Base-by-base conservation (phyloP, 73 alveolate species). In the Symbiodinium pilosum region DNA sequence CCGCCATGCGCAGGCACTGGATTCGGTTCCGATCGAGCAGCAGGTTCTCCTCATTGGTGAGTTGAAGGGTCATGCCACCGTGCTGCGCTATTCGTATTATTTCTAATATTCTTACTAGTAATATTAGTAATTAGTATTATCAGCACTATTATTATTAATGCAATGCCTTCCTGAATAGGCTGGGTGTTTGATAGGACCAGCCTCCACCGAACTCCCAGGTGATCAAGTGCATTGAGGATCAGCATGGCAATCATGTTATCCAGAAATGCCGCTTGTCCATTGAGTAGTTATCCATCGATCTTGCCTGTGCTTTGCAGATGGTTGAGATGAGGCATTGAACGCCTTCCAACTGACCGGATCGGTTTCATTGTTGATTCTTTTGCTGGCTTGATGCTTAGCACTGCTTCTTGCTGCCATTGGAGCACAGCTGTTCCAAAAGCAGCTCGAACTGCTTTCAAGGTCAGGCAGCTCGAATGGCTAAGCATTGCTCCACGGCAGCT, bases 171-270 rank as follows among this genome's bases (percentile, higher is more conserved):
- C n/a, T n/a, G n/a, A n/a, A n/a, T n/a, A n/a, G n/a, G n/a, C n/a
- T n/a, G n/a, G n/a, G n/a, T n/a, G n/a, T n/a, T n/a, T n/a, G n/a
- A n/a, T n/a, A n/a, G 68, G 21, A 16, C 68, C 9, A 28, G 81
- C 38, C 41, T 73, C 43, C 28, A 14, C 30, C 24, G 8, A 14
- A 42, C 26, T 8, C 93, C 77, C 34, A 75, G 91, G 99, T 99
- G 38, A 73, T 99, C 59, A 97, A 99, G 84, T 99, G 99, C 93
- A 99, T 99, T n/a, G 99, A 99, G 87, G 99, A 99, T 99, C 99
- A 99, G 99, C 99, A 99, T 96, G 99, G 99, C 43, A 99, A 99
- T 99, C 99, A 99, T 85, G 99, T 99, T 39, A 99, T 99, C 97
- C 99, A 99, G 99, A 99, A 99, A 92, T 99, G 99, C 43, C 11